Evolutionary conservation across 1,284 basidiomycete species (phyloP).

Genomic region (Austroboletus niveus): DNA sequence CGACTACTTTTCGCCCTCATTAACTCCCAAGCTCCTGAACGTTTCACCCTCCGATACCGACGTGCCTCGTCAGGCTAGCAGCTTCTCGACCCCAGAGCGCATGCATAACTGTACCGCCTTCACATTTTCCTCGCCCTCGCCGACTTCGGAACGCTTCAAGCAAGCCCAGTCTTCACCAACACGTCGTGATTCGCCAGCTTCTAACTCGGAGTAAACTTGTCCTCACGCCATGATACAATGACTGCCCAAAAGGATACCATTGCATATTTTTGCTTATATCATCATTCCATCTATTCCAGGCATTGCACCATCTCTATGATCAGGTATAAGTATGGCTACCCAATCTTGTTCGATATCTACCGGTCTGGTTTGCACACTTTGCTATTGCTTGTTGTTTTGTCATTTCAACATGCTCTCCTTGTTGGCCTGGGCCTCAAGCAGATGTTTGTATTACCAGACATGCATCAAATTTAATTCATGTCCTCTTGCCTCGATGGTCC

Average conservation of each 20-base stretch:
- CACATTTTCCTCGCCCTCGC: conserved; percentile 71
- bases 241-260: conserved; percentile 26
- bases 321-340: conserved; percentile 20
- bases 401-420: conserved; percentile 19
- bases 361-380: conserved; percentile 31
- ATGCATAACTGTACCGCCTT: conserved; percentile 69
- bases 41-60: conserved; percentile 17
- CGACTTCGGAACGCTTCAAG: conserved; percentile 50
- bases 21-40: conserved; percentile 16
- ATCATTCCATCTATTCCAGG: conserved; percentile 32
- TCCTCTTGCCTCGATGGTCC: conserved; percentile 1
- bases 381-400: conserved; percentile 30
- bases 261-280: conserved; percentile 34
- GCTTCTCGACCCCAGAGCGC: conserved; percentile 68
- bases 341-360: conserved; percentile 19
- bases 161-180: conserved; percentile 28
- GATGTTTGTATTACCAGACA: conserved; percentile 34
- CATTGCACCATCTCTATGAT: conserved; percentile 30
- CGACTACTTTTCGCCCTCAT: conserved; percentile 48
- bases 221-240: conserved; percentile 7
- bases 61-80: conserved; percentile 29
- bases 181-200: not conserved
- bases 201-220: conserved; percentile 16
- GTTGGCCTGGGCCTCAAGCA: conserved; percentile 30
- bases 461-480: conserved; percentile 31